Conservation (phyloP, 148 eudicot genomes). For the Oxyria digyna region DNA sequence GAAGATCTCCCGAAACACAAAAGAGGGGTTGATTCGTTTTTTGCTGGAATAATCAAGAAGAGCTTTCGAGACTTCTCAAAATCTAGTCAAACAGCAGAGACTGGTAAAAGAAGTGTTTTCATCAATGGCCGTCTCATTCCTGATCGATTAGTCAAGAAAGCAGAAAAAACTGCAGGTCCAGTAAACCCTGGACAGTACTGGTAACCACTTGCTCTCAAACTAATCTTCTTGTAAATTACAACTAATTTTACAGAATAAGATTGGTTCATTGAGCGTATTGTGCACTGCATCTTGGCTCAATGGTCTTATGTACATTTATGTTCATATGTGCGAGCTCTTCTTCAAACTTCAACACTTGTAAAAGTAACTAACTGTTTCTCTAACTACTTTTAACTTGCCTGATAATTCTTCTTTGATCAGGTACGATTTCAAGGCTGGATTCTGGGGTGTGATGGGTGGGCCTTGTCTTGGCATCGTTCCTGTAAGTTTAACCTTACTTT, state of each 20-base stretch:
- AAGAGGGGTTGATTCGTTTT: conserved; percentile 50
- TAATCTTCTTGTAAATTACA: background rate
- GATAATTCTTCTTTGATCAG: conserved; percentile 22
- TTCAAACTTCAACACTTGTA: background rate
- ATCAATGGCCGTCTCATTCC: conserved; percentile 81
- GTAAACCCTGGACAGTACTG: conserved; percentile 81
- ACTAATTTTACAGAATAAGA: background rate
- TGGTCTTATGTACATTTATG: background rate
- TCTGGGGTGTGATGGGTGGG: conserved; percentile 95
- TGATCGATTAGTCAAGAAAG: conserved; percentile 60
- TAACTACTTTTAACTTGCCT: background rate
- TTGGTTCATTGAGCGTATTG: background rate
- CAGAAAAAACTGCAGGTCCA: conserved; percentile 80
- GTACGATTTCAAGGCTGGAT: conserved; percentile 94
- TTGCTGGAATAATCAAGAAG: conserved; percentile 56
- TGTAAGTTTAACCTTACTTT: conserved; percentile 30
- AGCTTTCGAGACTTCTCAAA: conserved; percentile 46
- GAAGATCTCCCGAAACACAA: conserved; percentile 41
- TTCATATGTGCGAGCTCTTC: too few species aligned
- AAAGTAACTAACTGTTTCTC: background rate
- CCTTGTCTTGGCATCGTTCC: conserved; percentile 96
- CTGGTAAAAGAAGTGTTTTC: conserved; percentile 37
- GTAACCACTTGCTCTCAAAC: conserved; percentile 24
- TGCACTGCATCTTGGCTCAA: background rate
- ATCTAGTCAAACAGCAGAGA: conserved; percentile 30